Base-by-base conservation (phyloP, 1,139 yeast genomes). In the Candida tetrigidarum region DNA sequence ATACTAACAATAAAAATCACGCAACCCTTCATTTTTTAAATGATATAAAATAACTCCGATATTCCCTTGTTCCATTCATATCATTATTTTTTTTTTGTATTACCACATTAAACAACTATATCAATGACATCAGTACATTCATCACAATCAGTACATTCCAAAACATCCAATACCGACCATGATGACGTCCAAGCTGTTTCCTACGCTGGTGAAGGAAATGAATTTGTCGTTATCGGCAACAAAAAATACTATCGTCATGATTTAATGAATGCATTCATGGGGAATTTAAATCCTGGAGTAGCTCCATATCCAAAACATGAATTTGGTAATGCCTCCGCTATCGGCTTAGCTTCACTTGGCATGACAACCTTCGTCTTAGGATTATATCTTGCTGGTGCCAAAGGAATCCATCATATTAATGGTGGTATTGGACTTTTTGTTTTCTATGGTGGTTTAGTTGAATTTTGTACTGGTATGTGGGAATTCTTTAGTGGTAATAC, bases 251-350 rank as follows among this genome's bases (percentile, higher is more conserved):
- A 62, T 42, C 58, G 60, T 38, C 63, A 63, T 42, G 78, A 72
- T 51, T 66, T 72, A 52, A 60, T 67, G 68, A 48, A 53, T 27
- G 78, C 78, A 5, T 57, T 64, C 42, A 67, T 67, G 25, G 68
- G 67, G 60, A 56, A 68, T 7, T 65, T 73, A 54, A 70, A 67
- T 45, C 73, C 71, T 2, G 77, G 71, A 36, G 58, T 60, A 29
- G 43, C 71, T 0, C 74, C 77, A 4, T 64, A 60, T 41, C 71
- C 75, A 18, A 53, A 49, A 22, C 56, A 64, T 43, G 50, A 65
- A 40, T 62, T 73, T 46, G 85, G 78, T 32, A 81, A 83, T 54
- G 86, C 88, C 0, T 80, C 81, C 26, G 86, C 88, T 4, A 63
- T 81, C 49, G 87, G 86, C 2, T 68, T 82, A 45, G 67, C 77